Percentiles rank a stretch among this genome's conserved stretches.
phyloP scores from a whole-genome alignment of 2,329 filamentous ascomycete genomes.

The Trichoderma gracile region DNA sequence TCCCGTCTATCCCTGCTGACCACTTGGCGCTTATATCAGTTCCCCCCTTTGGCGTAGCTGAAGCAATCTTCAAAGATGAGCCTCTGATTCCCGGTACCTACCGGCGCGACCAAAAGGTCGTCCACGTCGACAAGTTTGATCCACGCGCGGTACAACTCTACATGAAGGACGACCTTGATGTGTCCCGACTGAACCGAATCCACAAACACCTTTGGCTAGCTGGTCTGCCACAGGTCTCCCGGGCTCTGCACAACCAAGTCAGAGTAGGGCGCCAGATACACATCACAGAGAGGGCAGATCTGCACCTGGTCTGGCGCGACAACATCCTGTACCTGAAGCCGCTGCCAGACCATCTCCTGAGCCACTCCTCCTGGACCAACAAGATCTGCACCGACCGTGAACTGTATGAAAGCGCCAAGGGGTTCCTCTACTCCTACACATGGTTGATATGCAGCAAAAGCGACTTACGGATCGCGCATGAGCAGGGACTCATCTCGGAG shows the following conservation, averaged over 20 bases:
- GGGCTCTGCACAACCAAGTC: slow-evolving; percentile 10
- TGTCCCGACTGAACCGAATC: neutral
- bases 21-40: too few relatives aligned
- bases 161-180: slow-evolving; percentile 2
- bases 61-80: neutral
- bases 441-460: slow-evolving; percentile 20
- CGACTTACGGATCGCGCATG: slow-evolving; percentile 6
- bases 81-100: slow-evolving; percentile 1
- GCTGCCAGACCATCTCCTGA: slow-evolving; percentile 11
- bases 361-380: neutral
- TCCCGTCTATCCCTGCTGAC: too few relatives aligned
- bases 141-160: neutral
- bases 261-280: slow-evolving; percentile 1
- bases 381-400: neutral
- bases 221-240: slow-evolving; percentile 1
- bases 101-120: neutral
- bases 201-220: slow-evolving; percentile 20
- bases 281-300: slow-evolving; percentile 11
- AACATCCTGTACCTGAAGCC: slow-evolving; percentile 16
- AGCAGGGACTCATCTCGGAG: neutral
- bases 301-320: slow-evolving; percentile 16
- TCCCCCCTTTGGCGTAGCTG: too few relatives aligned
- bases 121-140: neutral
- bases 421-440: slow-evolving; percentile 13
- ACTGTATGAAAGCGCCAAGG: neutral